phyloP scores from a whole-genome alignment of 2,329 filamentous ascomycete genomes.

The Zymoseptoria brevis region DNA sequence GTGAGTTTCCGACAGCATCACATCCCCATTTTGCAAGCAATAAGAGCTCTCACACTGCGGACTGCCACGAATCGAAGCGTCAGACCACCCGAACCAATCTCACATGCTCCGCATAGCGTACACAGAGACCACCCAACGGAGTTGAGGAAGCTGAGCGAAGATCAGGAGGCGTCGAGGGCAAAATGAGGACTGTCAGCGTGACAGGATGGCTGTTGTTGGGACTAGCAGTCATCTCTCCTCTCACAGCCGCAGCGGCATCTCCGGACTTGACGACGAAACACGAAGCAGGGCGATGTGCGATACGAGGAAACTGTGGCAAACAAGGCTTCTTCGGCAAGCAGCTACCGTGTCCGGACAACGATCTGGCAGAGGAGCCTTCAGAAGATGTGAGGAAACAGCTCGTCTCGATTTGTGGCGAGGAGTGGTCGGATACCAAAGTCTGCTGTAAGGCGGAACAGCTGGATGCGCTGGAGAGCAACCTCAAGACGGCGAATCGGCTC shows the following conservation, averaged over 20 bases:
- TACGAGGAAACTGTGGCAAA: conserved; percentile 85
- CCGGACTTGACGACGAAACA: conserved; percentile 41
- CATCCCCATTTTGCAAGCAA: neutral
- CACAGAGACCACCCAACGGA: neutral
- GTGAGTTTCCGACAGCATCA: neutral
- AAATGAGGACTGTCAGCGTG: conserved; percentile 3
- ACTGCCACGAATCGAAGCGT: neutral
- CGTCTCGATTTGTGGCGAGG: conserved; percentile 73
- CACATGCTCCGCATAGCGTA: neutral
- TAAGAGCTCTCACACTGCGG: neutral
- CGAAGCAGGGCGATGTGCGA: conserved; percentile 80
- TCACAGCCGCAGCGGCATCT: conserved; percentile 1
- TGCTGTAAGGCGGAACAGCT: conserved; percentile 82
- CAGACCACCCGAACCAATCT: neutral
- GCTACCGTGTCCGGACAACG: conserved; percentile 90
- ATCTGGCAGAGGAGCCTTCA: conserved; percentile 64
- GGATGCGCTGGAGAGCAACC: conserved; percentile 69
- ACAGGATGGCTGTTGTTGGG: neutral
- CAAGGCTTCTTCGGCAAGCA: conserved; percentile 83
- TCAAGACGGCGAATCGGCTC: conserved; percentile 79
- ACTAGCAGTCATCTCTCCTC: neutral
- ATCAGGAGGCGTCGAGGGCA: neutral
- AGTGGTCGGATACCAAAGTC: conserved; percentile 76
- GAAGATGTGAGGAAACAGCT: conserved; percentile 66
- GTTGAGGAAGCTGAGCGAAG: neutral